These are phyloP conservation scores for Elymus sibiricus DNA, from an alignment of 176 grass and related monocot genomes.

Conservation along the genomic window DNA sequence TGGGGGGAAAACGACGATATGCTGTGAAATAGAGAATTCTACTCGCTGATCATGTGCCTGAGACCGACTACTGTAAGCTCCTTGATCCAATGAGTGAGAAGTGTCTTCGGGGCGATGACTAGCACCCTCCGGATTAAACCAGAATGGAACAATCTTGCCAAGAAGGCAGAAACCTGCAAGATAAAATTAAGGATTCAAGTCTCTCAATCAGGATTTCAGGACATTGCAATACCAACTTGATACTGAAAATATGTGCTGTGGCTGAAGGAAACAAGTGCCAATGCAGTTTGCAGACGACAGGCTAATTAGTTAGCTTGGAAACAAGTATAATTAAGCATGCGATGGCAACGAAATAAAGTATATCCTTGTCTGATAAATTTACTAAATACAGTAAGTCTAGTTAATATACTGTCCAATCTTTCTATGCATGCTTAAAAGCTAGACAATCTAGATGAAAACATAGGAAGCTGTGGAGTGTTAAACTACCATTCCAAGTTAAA, in stretches of 20 bases:
- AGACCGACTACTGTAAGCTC: slow-evolving; percentile 78
- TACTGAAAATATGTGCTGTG: background rate
- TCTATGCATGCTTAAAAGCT: background rate
- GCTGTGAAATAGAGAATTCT: background rate
- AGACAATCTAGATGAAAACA: background rate
- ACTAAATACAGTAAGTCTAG: no score
- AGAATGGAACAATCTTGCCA: slow-evolving; percentile 70
- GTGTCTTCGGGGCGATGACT: slow-evolving; percentile 84
- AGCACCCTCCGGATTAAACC: slow-evolving; percentile 66
- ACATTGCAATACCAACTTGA: background rate
- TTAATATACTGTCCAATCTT: background rate
- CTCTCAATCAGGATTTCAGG: background rate
- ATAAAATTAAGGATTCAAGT: background rate
- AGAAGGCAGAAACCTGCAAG: slow-evolving; percentile 74
- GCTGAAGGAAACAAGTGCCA: background rate
- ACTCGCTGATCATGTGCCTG: slow-evolving; percentile 69
- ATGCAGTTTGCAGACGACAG: background rate
- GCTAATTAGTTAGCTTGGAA: background rate
- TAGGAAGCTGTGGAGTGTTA: background rate
- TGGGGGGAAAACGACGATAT: background rate
- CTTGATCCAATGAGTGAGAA: slow-evolving; percentile 71
- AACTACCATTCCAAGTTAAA: background rate
- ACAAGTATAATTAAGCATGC: background rate
- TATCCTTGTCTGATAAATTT: no score
- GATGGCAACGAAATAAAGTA: background rate